Conservation (phyloP, 2,329 filamentous ascomycete species). For the Colletotrichum plurivorum region DNA sequence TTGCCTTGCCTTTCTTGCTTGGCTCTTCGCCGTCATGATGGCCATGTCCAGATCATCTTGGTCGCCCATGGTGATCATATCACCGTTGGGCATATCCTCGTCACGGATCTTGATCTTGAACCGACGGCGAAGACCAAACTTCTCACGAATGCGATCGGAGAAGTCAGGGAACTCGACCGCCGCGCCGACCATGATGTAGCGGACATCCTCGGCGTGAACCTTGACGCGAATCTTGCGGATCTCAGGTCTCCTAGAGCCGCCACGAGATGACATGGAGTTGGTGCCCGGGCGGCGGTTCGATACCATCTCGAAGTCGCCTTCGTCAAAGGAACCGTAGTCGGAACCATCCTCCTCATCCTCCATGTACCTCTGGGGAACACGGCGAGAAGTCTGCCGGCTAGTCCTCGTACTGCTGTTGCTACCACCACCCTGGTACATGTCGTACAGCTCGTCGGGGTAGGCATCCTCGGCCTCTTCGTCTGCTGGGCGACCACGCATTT, state of each 20-base stretch:
- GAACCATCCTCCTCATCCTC: slow-evolving; percentile 85
- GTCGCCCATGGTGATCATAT: slow-evolving; percentile 98
- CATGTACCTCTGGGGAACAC: slow-evolving; percentile 72
- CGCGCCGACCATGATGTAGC: slow-evolving; percentile 89
- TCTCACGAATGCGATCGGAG: slow-evolving; percentile 83
- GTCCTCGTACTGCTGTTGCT: slow-evolving; percentile 54
- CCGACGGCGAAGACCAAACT: slow-evolving; percentile 82
- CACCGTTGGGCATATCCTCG: slow-evolving; percentile 81
- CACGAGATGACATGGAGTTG: slow-evolving; percentile 63
- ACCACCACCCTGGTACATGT: slow-evolving; percentile 64
- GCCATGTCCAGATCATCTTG: slow-evolving; percentile 96
- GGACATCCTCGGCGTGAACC: slow-evolving; percentile 90
- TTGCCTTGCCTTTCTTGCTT: slow-evolving; percentile 79
- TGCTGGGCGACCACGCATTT: slow-evolving; percentile 39
- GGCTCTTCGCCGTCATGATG: slow-evolving; percentile 76
- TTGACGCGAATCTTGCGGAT: slow-evolving; percentile 89
- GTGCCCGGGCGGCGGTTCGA: slow-evolving; percentile 64
- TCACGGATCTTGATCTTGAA: slow-evolving; percentile 93
- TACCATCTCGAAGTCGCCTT: slow-evolving; percentile 86
- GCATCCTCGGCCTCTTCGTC: slow-evolving; percentile 71
- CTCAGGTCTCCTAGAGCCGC: slow-evolving; percentile 73
- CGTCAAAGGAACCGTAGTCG: slow-evolving; percentile 79
- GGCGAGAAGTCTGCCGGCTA: slow-evolving; percentile 55
- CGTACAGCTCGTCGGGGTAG: slow-evolving; percentile 80
- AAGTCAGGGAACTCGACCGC: slow-evolving; percentile 83